A percentile compares a stretch with the other conserved stretches of the same genome.
Evolutionary conservation across 176 grass and related monocot genomes (phyloP).

Genomic region (Oryza glaberrima): DNA sequence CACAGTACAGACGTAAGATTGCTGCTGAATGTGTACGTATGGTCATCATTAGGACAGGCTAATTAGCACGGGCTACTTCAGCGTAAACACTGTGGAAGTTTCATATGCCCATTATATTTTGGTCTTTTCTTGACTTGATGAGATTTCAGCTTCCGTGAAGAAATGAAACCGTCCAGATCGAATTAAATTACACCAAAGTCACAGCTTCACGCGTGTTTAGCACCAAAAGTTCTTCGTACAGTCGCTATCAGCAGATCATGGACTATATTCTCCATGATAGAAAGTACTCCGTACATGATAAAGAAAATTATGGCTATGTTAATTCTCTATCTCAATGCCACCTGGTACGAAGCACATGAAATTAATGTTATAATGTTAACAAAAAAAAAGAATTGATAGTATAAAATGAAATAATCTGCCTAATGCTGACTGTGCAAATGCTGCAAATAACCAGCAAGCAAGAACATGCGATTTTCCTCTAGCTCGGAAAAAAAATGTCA

Average conservation of each 20-base stretch:
- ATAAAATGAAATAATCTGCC: neutral
- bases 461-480: neutral
- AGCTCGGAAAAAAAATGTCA: neutral
- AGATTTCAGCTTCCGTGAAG: neutral
- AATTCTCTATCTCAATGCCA: neutral
- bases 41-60: neutral
- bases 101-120: no score
- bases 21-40: no score
- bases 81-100: neutral
- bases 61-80: neutral
- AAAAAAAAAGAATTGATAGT: neutral
- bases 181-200: neutral
- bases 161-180: neutral
- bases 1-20: no score
- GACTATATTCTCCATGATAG: neutral
- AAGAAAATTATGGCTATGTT: neutral
- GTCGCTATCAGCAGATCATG: neutral
- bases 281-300: neutral
- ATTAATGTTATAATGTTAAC: neutral
- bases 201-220: neutral
- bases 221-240: neutral
- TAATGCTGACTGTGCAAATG: neutral
- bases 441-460: neutral
- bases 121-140: neutral
- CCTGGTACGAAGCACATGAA: neutral